Evolutionary conservation across 2,329 filamentous ascomycete species (phyloP).

Genomic region (Myotisia sp.): DNA sequence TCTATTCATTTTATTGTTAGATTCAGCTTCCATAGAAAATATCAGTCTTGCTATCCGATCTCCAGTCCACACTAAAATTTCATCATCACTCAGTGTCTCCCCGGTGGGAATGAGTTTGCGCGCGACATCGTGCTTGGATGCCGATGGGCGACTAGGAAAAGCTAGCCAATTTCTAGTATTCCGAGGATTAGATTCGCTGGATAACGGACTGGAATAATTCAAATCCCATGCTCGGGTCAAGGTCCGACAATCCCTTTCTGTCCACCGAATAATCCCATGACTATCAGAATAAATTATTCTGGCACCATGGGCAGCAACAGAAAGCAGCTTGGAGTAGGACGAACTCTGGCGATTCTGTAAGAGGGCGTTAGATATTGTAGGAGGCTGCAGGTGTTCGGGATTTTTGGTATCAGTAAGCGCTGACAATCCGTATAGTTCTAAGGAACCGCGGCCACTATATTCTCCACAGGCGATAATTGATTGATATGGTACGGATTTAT

Average conservation of each 20-base stretch:
- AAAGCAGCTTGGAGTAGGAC: constrained; percentile 65
- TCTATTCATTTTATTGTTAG: constrained; percentile 20
- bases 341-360: constrained; percentile 75
- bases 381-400: not conserved
- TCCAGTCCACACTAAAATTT: constrained; percentile 76
- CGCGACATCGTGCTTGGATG: constrained; percentile 48
- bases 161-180: not conserved
- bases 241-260: constrained; percentile 62
- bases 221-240: constrained; percentile 44
- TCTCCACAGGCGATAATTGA: constrained; percentile 73
- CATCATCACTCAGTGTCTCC: constrained; percentile 37
- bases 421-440: constrained; percentile 58
- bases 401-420: constrained; percentile 1
- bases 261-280: constrained; percentile 74
- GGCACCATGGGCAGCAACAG: constrained; percentile 66
- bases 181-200: too few species aligned
- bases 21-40: constrained; percentile 40
- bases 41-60: constrained; percentile 62
- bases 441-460: constrained; percentile 78
- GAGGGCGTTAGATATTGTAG: constrained; percentile 14
- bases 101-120: constrained; percentile 60
- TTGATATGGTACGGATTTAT: constrained; percentile 38
- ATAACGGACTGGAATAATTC: constrained; percentile 26
- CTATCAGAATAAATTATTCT: constrained; percentile 73
- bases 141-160: constrained; percentile 35